Percentiles rank a stretch among this genome's conserved stretches.
Conservation (phyloP, 139 green algal genomes). For the Picochlorum sp. region DNA sequence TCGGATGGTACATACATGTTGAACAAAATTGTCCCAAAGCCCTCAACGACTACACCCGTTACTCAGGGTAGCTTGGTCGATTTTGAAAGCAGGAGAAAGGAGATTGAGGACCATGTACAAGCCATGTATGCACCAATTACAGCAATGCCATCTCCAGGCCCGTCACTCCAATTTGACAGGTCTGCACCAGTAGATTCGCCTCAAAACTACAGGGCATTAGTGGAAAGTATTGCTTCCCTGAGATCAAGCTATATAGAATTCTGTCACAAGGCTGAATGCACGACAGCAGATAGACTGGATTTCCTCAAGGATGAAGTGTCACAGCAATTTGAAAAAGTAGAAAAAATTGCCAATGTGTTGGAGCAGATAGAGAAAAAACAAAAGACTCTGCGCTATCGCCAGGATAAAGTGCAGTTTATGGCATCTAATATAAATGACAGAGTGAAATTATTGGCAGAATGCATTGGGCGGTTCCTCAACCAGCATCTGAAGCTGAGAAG, state of each 20-base stretch:
- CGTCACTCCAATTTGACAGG: background rate
- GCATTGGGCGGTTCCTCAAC: slow-evolving; percentile 49
- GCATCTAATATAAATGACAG: slow-evolving; percentile 16
- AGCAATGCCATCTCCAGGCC: background rate
- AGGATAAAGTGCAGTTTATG: background rate
- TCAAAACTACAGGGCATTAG: slow-evolving; percentile 14
- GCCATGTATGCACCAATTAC: background rate
- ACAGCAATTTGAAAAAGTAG: background rate
- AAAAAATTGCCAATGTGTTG: background rate
- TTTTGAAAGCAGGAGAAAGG: background rate
- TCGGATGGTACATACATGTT: slow-evolving; percentile 7
- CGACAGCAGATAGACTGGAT: slow-evolving; percentile 22
- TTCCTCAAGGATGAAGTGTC: slow-evolving; percentile 1
- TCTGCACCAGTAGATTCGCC: background rate
- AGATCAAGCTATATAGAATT: slow-evolving; percentile 36
- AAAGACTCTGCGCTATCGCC: slow-evolving; percentile 2
- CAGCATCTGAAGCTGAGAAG: slow-evolving; percentile 37
- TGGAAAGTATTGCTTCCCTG: slow-evolving; percentile 14
- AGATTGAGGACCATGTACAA: background rate
- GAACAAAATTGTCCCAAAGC: background rate
- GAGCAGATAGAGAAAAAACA: background rate
- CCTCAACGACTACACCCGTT: too few species aligned
- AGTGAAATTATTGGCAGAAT: slow-evolving; percentile 42
- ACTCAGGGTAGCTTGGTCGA: too few species aligned
- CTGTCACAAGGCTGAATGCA: slow-evolving; percentile 29